These are phyloP conservation scores for Penicillium silybi DNA, from an alignment of 495 filamentous ascomycete species.

Conservation along the genomic window DNA sequence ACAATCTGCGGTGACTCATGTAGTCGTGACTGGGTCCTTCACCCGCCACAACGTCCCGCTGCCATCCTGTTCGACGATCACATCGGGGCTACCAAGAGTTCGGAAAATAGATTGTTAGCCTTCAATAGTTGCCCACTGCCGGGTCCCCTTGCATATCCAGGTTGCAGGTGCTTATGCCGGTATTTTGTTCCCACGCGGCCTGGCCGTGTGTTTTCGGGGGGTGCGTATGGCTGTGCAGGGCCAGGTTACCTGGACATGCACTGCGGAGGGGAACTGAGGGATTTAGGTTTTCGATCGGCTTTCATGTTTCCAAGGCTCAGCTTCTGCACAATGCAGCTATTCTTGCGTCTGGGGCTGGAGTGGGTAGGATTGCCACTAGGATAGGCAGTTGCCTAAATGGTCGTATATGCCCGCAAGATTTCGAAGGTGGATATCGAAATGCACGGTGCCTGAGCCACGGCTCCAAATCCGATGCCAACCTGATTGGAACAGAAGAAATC, in stretches of 20 bases:
- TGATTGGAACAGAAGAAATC: neutral
- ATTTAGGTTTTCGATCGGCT: too few relatives aligned
- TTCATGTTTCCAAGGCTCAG: too few relatives aligned
- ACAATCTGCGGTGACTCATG: neutral
- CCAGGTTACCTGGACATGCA: neutral
- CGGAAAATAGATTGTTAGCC: neutral
- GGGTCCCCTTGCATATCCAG: neutral
- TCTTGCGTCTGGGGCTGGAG: too few relatives aligned
- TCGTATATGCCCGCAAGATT: neutral
- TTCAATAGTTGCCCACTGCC: neutral
- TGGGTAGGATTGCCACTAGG: too few relatives aligned
- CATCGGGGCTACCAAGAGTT: neutral
- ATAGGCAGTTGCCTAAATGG: neutral
- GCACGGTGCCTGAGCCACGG: neutral
- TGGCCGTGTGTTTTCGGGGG: neutral
- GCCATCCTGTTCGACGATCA: neutral
- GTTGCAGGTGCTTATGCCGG: neutral
- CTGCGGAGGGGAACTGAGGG: neutral
- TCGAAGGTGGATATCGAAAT: neutral
- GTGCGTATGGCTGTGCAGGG: neutral
- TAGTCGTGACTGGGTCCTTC: neutral
- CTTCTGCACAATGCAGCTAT: too few relatives aligned
- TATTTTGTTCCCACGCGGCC: neutral
- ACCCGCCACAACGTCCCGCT: neutral
- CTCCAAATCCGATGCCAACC: neutral